Conservation (phyloP, 257 asterid species). For the Ligustrum vulgare region DNA sequence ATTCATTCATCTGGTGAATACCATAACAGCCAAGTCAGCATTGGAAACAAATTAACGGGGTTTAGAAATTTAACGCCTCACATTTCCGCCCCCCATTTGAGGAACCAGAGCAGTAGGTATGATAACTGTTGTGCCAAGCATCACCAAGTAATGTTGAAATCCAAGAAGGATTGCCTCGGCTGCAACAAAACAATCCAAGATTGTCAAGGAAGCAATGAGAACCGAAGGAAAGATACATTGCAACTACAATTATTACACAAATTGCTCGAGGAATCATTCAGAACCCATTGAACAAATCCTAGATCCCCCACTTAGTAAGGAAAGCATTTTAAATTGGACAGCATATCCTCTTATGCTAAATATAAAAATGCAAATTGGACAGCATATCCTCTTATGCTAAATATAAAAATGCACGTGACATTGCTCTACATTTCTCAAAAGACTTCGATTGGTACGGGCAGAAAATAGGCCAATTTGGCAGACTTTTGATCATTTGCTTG, state of each 20-base stretch:
- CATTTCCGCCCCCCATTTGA: conserved; percentile 99
- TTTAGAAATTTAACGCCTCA: conserved; percentile 38
- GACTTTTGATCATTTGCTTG: not conserved
- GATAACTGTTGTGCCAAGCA: conserved; percentile 89
- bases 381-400: not conserved
- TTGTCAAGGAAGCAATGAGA: conserved; percentile 10
- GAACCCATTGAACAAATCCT: not conserved
- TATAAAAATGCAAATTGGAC: not conserved
- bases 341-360: not conserved
- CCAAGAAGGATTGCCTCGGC: conserved; percentile 97
- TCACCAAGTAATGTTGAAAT: conserved; percentile 89
- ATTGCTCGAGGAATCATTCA: no score
- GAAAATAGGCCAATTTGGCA: not conserved
- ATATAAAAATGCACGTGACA: not conserved
- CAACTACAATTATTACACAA: not conserved
- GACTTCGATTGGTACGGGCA: not conserved
- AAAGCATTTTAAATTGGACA: not conserved
- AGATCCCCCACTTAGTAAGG: not conserved
- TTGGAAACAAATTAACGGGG: not conserved
- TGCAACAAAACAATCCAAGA: conserved; percentile 35
- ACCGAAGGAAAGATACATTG: not conserved
- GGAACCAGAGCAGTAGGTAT: conserved; percentile 94
- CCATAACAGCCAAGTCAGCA: not conserved
- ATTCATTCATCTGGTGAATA: not conserved
- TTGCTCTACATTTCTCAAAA: not conserved